A percentile compares a stretch with the other conserved stretches of the same genome.
phyloP scores from a whole-genome alignment of 768 basidiomycete species.

The Russula sp. region DNA sequence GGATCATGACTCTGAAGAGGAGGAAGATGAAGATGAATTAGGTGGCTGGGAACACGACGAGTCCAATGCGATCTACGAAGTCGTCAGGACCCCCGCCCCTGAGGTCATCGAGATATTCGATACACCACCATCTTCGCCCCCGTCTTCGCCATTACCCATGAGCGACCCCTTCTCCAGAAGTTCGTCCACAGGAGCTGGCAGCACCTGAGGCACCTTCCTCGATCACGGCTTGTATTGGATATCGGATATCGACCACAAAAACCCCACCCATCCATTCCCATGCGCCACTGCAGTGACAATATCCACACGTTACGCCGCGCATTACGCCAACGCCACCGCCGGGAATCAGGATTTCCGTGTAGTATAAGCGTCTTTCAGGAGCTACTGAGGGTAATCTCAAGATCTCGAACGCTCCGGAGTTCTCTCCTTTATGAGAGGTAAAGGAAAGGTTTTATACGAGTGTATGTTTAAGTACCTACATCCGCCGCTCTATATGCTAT shows the following conservation, averaged over 20 bases:
- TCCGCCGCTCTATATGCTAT: no score
- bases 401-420: neutral
- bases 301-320: neutral
- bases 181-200: neutral
- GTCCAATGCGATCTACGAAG: slow-evolving; percentile 35
- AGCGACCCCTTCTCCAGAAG: neutral
- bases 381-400: neutral
- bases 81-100: slow-evolving; percentile 17
- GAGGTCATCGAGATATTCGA: slow-evolving; percentile 34
- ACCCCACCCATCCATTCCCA: neutral
- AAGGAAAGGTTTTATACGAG: neutral
- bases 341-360: neutral
- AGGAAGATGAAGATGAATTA: slow-evolving; percentile 31
- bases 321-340: neutral
- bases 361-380: neutral
- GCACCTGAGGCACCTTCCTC: neutral
- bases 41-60: slow-evolving; percentile 39
- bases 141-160: slow-evolving; percentile 12
- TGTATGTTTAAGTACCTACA: neutral
- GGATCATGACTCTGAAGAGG: slow-evolving; percentile 31
- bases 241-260: neutral
- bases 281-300: neutral
- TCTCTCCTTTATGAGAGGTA: neutral
- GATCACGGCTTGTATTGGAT: neutral
- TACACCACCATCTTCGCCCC: slow-evolving; percentile 24